A percentile compares a stretch with the other conserved stretches of the same genome.
phyloP scores from a whole-genome alignment of 352 stramenopile genomes.

The Phytophthora constricta region DNA sequence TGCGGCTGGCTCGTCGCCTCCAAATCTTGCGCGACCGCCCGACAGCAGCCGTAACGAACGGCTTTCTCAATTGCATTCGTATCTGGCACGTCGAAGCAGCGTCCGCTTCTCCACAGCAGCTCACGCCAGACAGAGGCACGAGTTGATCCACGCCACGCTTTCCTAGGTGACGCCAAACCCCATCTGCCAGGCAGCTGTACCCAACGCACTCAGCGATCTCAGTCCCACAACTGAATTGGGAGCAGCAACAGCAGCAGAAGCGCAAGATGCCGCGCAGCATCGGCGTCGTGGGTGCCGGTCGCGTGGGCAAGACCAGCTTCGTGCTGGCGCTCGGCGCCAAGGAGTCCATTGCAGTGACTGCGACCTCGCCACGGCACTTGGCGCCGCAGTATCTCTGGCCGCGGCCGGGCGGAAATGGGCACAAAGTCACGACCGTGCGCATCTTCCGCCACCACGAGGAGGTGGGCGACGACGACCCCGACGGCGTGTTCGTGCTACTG shows the following conservation, averaged over 20 bases:
- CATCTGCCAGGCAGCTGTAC: constrained; percentile 14
- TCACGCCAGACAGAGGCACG: neutral
- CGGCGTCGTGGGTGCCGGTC: constrained; percentile 45
- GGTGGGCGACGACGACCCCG: constrained; percentile 9
- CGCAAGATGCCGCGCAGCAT: constrained; percentile 40
- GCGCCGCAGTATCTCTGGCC: constrained; percentile 25
- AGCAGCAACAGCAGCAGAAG: neutral
- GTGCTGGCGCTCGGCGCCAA: constrained; percentile 54
- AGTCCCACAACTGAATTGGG: constrained; percentile 21
- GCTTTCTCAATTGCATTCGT: no score
- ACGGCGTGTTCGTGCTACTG: constrained; percentile 53
- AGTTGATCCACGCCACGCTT: neutral
- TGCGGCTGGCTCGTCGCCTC: neutral
- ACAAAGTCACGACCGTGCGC: constrained; percentile 20
- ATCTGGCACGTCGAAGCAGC: no score
- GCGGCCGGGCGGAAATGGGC: constrained; percentile 15
- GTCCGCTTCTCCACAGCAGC: neutral
- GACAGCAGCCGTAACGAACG: no score
- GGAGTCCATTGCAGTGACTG: constrained; percentile 4
- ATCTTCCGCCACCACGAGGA: constrained; percentile 29
- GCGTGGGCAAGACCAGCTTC: constrained; percentile 61
- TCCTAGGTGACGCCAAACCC: constrained; percentile 5
- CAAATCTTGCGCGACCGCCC: neutral
- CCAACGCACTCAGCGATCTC: constrained; percentile 19
- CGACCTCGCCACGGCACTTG: constrained; percentile 3